Evolutionary conservation across 2,329 filamentous ascomycete genomes (phyloP).

Genomic region (Cordyceps cateniannulata): DNA sequence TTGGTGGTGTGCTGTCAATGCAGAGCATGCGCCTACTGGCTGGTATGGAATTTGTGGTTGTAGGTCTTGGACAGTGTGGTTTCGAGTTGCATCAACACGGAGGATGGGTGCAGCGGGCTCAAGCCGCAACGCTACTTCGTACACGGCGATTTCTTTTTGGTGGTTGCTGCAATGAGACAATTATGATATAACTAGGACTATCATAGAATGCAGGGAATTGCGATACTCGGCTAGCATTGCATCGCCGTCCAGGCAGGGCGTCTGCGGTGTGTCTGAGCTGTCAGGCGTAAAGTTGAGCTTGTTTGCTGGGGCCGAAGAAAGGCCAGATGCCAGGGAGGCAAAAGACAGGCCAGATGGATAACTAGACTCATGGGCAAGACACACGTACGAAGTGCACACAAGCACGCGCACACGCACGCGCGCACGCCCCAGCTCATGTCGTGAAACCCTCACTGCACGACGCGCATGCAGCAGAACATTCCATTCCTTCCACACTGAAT

Average conservation of each 20-base stretch:
- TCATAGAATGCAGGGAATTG: background rate
- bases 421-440: background rate
- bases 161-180: background rate
- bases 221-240: background rate
- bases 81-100: too few relatives aligned
- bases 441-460: slow-evolving; percentile 1
- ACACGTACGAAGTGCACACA: background rate
- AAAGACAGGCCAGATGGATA: background rate
- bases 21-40: background rate
- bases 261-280: background rate
- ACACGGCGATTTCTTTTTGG: background rate
- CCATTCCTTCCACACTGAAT: background rate
- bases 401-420: background rate
- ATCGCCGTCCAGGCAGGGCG: background rate
- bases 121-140: background rate
- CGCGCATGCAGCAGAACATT: background rate
- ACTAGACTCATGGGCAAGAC: background rate
- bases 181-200: background rate
- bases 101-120: too few relatives aligned
- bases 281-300: slow-evolving; percentile 10
- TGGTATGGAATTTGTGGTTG: too few relatives aligned
- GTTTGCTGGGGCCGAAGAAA: background rate
- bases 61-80: too few relatives aligned
- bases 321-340: background rate
- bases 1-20: background rate